Base-by-base conservation (phyloP, 805 yeast genomes). In the Hagleromyces aurorensis region DNA sequence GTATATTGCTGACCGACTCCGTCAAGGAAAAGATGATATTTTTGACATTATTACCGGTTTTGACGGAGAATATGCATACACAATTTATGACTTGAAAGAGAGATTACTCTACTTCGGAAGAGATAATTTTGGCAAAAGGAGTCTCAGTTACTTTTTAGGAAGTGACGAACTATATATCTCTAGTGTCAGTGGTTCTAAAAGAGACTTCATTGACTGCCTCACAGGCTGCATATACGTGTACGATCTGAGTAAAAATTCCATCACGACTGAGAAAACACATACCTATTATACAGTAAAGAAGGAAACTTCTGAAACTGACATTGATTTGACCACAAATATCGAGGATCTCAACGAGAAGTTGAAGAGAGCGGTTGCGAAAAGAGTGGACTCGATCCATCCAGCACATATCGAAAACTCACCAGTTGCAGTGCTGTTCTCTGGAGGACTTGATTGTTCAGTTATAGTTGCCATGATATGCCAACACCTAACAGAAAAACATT, bases 361-460 rank as follows among this genome's bases (percentile, higher is more conserved):
- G 10, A 44, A 45, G 1, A 19, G 36, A 0, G 54, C 81, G 1
- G 71, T 77, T 3, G 27, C 40, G 1, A 48, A 62, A n/a, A 60
- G 91, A 34, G 68, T 76, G n/a, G 48, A 55, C 7, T 67, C 82
- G 0, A 78, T 81, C 4, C 68, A 67, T 34, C 87, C 91, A 2
- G 32, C 70, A 3, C 69, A 66, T 33, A 37, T 52, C 7, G 53
- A 53, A 23, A 51, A 58, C 28, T 46, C 50, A 7, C 53, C 59
- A 6, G 55, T 77, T 23, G 80, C 81, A 0, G 62, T 91, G 0
- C 56, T 91, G 18, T 91, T 87, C 49, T 84, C 96, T 24, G 99
- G 99, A 2, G 99, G 99, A 0, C 62, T 91, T 4, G 99, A 91
- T 49, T 91, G 98, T 53, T 78, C 96, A 0, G 57, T 89, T 0